phyloP scores from a whole-genome alignment of 176 grass and related monocot species.

The Carex littledalei region DNA sequence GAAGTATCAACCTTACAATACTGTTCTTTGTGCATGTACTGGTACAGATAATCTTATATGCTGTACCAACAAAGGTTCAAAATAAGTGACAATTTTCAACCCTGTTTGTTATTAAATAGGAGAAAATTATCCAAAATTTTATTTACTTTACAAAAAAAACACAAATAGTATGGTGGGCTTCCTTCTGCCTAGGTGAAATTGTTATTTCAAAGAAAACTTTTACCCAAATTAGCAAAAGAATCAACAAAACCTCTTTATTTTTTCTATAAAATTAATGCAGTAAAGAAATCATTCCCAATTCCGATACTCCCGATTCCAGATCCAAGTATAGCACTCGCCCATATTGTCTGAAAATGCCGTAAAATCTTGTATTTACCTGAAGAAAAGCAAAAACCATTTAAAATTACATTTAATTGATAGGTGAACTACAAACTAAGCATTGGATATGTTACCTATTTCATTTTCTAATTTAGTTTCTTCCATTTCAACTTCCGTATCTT shows the following conservation, averaged over 20 bases:
- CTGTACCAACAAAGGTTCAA: background rate
- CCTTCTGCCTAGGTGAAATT: constrained; percentile 23
- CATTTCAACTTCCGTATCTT: constrained; percentile 5
- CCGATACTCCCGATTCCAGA: constrained; percentile 56
- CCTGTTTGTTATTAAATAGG: background rate
- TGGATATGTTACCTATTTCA: constrained; percentile 42
- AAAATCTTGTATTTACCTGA: constrained; percentile 56
- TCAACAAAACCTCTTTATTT: background rate
- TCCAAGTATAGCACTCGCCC: constrained; percentile 48
- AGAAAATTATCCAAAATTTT: background rate
- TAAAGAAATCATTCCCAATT: constrained; percentile 69
- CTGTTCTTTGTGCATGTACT: background rate
- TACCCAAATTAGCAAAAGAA: background rate
- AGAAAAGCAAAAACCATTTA: constrained; percentile 31
- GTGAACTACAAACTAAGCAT: constrained; percentile 2
- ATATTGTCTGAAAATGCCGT: constrained; percentile 40
- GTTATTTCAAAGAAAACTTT: constrained; percentile 10
- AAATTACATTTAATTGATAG: constrained; percentile 24
- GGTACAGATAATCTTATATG: background rate
- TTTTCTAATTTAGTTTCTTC: constrained; percentile 32
- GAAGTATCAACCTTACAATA: background rate
- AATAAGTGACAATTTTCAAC: background rate
- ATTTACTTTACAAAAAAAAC: background rate
- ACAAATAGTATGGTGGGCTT: background rate
- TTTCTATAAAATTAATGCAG: constrained; percentile 60